These are phyloP conservation scores for Fusarium begoniae DNA, from an alignment of 2,329 filamentous ascomycete genomes.

Conservation along the genomic window DNA sequence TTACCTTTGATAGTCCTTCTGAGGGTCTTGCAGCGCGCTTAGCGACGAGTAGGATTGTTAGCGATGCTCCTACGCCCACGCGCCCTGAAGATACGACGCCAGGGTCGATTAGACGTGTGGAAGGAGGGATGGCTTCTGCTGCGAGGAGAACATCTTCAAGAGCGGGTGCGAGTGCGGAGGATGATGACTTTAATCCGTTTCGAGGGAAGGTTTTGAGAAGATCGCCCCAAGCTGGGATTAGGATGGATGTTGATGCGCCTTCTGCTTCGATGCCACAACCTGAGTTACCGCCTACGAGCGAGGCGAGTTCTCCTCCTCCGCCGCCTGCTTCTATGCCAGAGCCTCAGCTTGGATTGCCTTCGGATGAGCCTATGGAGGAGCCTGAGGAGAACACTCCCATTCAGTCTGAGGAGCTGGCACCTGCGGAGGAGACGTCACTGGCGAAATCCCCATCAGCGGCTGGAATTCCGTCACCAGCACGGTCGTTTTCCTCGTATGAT, in stretches of 20 bases:
- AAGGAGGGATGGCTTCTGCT: slow-evolving; percentile 48
- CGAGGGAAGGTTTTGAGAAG: slow-evolving; percentile 42
- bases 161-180: slow-evolving; percentile 55
- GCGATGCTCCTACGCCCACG: slow-evolving; percentile 34
- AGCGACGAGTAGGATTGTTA: slow-evolving; percentile 36
- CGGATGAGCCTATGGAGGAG: background rate
- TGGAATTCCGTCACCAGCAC: slow-evolving; percentile 2
- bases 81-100: slow-evolving; percentile 17
- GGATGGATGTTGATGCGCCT: slow-evolving; percentile 3
- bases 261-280: slow-evolving; percentile 32
- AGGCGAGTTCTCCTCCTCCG: slow-evolving; percentile 1
- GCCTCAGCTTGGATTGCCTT: background rate
- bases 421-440: background rate
- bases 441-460: background rate
- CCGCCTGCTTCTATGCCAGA: slow-evolving; percentile 28
- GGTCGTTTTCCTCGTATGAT: slow-evolving; percentile 10
- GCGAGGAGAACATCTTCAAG: slow-evolving; percentile 54
- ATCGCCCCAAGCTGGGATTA: slow-evolving; percentile 45
- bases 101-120: slow-evolving; percentile 20
- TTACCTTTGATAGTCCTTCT: slow-evolving; percentile 38
- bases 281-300: slow-evolving; percentile 1
- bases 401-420: background rate
- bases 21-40: slow-evolving; percentile 46
- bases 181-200: slow-evolving; percentile 43
- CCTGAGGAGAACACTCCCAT: background rate